Base-by-base conservation (phyloP, 2,329 filamentous ascomycete genomes). In the Ophiostoma piceae region DNA sequence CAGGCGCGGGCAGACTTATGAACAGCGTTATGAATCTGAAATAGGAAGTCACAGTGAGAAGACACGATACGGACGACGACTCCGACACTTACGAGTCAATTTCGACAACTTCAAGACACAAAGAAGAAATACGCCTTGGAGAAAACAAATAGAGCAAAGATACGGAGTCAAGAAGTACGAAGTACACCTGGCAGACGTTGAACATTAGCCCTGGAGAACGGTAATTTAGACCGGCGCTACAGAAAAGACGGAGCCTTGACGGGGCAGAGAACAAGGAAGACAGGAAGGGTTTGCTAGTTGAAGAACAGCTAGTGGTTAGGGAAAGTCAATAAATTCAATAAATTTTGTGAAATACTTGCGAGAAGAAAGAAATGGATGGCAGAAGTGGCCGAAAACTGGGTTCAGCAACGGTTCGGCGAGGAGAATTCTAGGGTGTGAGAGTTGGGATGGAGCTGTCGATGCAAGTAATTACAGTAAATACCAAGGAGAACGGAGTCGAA, bases 391-490 rank as follows among this genome's bases (percentile, higher is more conserved):
- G 41, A 35, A 43, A 37, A 51, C 47, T 67, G 57, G 57, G 26
- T 32, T 62, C 57, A 32, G 57, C 26, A 62, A 62, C 57, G 57
- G 57, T 62, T 62, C 57, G 57, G 57, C 26, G 57, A 62, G 57
- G 57, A 62, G 57, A 62, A 62, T 62, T 29, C 6, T 19, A 62
- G 57, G 57, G 57, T 62, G 57, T 62, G 57, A 16, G n/a, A 32
- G 26, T 62, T 32, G 16, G 57, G 19, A 26, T 22, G 22, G 51
- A 26, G n/a, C 26, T 11, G n/a, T 22, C 12, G 51, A 57, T 26
- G n/a, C 4, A 57, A n/a, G 19, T 35, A 35, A 35, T 35, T 35
- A 35, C 35, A 35, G 35, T 35, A 35, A 35, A 35, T 35, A 35
- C 35, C 35, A 35, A 35, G 35, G 4, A 35, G 35, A 35, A 57